Conservation (phyloP, 164 flowering plant genomes). For the Vitis vinifera region ASM3070453v1 NC_081817.1:27094501-27095000, state of each 20-base stretch:
- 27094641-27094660: slow-evolving; percentile 99
- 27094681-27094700: slow-evolving; percentile 63
- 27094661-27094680: slow-evolving; percentile 66
- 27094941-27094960: too few species aligned
- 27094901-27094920: too few species aligned
- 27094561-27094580: slow-evolving; percentile 65
- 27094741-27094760: background rate
- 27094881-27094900: too few species aligned
- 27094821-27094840: background rate
- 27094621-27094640: slow-evolving; percentile 80
- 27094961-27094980: too few species aligned
- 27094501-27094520: background rate
- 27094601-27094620: slow-evolving; percentile 82
- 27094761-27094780: background rate
- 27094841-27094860: too few species aligned
- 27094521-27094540: background rate
- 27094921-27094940: too few species aligned
- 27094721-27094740: slow-evolving; percentile 57
- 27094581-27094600: slow-evolving; percentile 59
- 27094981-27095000: too few species aligned
- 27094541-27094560: slow-evolving; percentile 42
- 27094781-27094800: background rate
- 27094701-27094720: slow-evolving; percentile 78
- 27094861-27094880: too few species aligned
- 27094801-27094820: background rate